phyloP scores from a whole-genome alignment of 306 rosid genomes.

The Ormosia semicastrata region DNA sequence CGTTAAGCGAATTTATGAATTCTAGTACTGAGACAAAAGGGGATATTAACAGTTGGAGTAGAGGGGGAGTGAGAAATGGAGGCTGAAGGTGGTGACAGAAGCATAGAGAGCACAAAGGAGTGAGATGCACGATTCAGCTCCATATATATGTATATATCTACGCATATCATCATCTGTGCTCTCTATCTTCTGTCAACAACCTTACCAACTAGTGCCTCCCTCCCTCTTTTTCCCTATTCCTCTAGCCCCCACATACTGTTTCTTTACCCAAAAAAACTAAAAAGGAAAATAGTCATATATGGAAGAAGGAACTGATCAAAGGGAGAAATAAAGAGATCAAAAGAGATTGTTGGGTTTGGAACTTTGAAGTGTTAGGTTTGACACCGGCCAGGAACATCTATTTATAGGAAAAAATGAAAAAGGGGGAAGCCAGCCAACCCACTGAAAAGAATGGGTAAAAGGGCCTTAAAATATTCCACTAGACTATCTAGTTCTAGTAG shows the following conservation, averaged over 20 bases:
- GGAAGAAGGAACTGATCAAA: not conserved
- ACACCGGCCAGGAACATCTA: conserved; percentile 29
- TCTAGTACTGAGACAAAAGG: not conserved
- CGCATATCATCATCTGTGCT: conserved; percentile 78
- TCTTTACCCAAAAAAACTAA: not conserved
- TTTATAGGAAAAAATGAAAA: conserved; percentile 45
- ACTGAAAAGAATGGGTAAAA: conserved; percentile 29
- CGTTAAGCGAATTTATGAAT: not conserved
- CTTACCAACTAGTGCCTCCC: conserved; percentile 11
- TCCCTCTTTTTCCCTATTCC: conserved; percentile 4
- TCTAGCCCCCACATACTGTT: not conserved
- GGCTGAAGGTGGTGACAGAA: conserved; percentile 54
- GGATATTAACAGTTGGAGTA: not conserved
- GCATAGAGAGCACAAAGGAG: conserved; percentile 65
- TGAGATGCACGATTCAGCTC: conserved; percentile 33
- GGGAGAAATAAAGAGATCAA: not conserved
- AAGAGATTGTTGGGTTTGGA: not conserved
- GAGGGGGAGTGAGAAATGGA: conserved; percentile 19
- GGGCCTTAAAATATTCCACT: conserved; percentile 20
- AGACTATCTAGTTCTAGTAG: not conserved
- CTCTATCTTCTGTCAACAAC: conserved; percentile 99
- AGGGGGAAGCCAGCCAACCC: not conserved
- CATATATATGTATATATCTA: not conserved
- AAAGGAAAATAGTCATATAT: not conserved
- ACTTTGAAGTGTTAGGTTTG: conserved; percentile 3